Conservation (phyloP, 1,139 yeast species). For the Pichia sp. region DNA sequence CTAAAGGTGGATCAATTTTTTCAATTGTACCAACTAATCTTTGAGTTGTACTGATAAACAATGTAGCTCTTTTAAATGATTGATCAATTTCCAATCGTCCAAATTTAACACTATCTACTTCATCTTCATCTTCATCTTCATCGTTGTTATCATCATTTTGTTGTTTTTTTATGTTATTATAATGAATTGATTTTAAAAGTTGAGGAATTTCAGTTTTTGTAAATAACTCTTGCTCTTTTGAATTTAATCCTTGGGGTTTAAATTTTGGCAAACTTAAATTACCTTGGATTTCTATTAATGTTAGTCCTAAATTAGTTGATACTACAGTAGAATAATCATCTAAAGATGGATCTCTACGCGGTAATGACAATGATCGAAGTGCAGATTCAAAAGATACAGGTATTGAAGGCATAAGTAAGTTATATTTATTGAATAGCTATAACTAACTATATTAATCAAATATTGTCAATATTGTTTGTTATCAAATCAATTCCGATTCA, state of each 20-base stretch:
- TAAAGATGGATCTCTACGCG: not conserved
- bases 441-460: no score
- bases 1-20: conserved; percentile 54
- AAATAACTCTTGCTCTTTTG: conserved; percentile 29
- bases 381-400: conserved; percentile 9
- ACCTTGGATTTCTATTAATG: conserved; percentile 66
- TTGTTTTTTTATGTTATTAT: no score
- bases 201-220: conserved; percentile 17
- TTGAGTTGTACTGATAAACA: conserved; percentile 62
- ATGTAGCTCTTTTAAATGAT: conserved; percentile 42
- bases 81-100: conserved; percentile 51
- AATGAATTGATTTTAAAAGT: conserved; percentile 9
- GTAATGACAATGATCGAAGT: not conserved
- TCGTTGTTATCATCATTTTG: no score
- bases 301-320: conserved; percentile 51
- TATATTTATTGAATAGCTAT: no score
- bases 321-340: conserved; percentile 27
- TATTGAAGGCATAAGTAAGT: conserved; percentile 8
- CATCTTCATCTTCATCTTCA: conserved; percentile 13
- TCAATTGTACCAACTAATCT: conserved; percentile 54
- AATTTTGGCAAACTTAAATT: conserved; percentile 49
- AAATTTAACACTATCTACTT: conserved; percentile 47
- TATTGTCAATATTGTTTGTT: no score
- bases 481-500: no score
- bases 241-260: conserved; percentile 29